A percentile compares a stretch with the other conserved stretches of the same genome.
Conservation (phyloP, 345 rosid genomes). For the Euphorbia peplus region DNA sequence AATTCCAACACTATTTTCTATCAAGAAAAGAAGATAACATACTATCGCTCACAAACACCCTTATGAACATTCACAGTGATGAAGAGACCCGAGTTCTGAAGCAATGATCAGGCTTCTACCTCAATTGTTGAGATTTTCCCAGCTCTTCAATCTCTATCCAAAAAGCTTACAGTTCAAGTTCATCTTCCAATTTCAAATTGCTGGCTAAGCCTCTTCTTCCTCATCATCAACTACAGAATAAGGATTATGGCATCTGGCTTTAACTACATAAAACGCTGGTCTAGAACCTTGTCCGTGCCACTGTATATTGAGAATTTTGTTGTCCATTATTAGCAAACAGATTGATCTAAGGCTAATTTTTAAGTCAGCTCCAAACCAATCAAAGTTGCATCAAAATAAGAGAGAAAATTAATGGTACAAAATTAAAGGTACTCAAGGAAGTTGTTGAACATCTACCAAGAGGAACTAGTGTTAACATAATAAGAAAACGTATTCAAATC, state of each 20-base stretch:
- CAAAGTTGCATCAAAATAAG: too few relatives aligned
- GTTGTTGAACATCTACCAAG: too few relatives aligned
- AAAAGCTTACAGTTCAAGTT: slow-evolving; percentile 68
- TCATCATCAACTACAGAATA: slow-evolving; percentile 93
- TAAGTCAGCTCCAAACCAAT: too few relatives aligned
- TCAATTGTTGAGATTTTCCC: slow-evolving; percentile 5
- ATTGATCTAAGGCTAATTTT: too few relatives aligned
- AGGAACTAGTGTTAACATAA: too few relatives aligned
- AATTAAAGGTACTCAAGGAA: too few relatives aligned
- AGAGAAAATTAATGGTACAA: too few relatives aligned
- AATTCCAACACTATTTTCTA: neutral
- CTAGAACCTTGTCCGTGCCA: too few relatives aligned
- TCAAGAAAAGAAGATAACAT: slow-evolving; percentile 2
- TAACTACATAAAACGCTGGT: slow-evolving; percentile 75
- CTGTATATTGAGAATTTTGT: too few relatives aligned
- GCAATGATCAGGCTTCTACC: slow-evolving; percentile 28
- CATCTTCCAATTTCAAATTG: slow-evolving; percentile 91
- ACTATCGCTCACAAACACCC: slow-evolving; percentile 1
- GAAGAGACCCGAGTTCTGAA: slow-evolving; percentile 3
- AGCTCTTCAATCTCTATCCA: slow-evolving; percentile 12
- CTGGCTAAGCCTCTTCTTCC: slow-evolving; percentile 98
- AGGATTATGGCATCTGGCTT: slow-evolving; percentile 94
- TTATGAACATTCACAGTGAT: slow-evolving; percentile 1
- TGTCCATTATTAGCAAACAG: too few relatives aligned
- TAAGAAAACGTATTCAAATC: too few relatives aligned